Base-by-base conservation (phyloP, 139 green algal species). In the Micromonas commoda region DNA sequence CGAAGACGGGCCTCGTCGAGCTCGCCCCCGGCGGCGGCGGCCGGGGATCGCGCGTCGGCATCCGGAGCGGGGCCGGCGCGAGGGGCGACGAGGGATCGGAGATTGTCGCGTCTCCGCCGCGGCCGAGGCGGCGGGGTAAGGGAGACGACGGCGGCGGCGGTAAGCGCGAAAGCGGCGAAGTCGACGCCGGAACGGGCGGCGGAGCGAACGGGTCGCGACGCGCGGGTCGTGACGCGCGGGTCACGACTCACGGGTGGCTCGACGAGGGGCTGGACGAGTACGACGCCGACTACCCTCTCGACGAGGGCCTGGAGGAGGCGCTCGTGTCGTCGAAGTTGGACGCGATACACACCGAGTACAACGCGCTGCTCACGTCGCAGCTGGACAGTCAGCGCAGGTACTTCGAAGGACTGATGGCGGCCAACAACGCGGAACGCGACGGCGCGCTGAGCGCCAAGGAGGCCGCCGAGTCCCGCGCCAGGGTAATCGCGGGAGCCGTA, bases 1-100 rank as follows among this genome's bases (percentile, higher is more conserved):
- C 77, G 67, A 97, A 97, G 81, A 91, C 89, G 53, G 96, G 97
- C 80, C 85, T 97, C 19, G 91, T 98, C 38, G 95, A 98, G 85
- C 86, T 98, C 26, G 85, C 91, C 23, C 3, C 85, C 83, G 9
- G 89, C 88, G 29, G 80, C 53, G n/a, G 61, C 37, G 81, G 39
- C 28, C 23, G 71, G 63, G 31, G n/a, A 65, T 26, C 2, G 37
- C 21, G 19, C 16, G n/a, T n/a, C n/a, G n/a, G n/a, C n/a, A n/a
- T n/a, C n/a, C n/a, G n/a, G n/a, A n/a, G 45, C 16, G 34, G 64
- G 28, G 60, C 32, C 51, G 45, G 66, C 57, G 63, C 52, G 52
- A 38, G 68, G 74, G 28, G 35, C n/a, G 57, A 66, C n/a, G n/a
- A n/a, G n/a, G n/a, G n/a, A n/a, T n/a, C n/a, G n/a, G n/a, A n/a